phyloP scores from a whole-genome alignment of 1,284 basidiomycete species.

The Puccinia novopanici region DNA sequence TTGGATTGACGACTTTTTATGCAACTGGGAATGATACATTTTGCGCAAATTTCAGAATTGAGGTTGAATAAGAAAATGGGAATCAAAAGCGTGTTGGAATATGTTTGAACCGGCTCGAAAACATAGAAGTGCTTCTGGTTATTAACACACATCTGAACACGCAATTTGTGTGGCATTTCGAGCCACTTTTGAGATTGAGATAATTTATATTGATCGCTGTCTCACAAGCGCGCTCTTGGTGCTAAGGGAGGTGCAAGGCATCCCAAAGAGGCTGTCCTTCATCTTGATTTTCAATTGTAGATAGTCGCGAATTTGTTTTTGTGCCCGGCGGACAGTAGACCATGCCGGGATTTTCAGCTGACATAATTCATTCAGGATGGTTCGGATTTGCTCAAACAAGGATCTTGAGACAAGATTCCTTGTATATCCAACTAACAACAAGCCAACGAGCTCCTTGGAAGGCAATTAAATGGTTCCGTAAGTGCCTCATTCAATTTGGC shows the following conservation, averaged over 20 bases:
- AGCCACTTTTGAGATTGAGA: background rate
- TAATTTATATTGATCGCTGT: background rate
- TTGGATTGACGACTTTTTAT: background rate
- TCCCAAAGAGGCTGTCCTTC: background rate
- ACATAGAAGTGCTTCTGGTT: constrained; percentile 2
- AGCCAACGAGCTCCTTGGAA: constrained; percentile 5
- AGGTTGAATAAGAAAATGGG: background rate
- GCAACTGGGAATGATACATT: background rate
- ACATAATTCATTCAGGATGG: background rate
- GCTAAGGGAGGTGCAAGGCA: background rate
- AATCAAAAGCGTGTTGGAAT: background rate
- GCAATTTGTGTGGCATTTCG: background rate
- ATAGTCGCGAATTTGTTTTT: background rate
- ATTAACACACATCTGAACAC: background rate
- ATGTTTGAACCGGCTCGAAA: background rate
- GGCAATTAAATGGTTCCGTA: too few species aligned
- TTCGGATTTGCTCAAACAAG: too few species aligned
- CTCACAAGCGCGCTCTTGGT: background rate
- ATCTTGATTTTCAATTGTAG: background rate
- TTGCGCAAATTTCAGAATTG: background rate
- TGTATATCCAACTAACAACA: background rate
- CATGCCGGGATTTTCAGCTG: background rate
- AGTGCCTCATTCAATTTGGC: background rate
- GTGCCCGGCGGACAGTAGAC: background rate
- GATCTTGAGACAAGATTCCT: too few species aligned